Evolutionary conservation across 495 filamentous ascomycete species (phyloP), one percentile per base, ranked within the genome.

Genomic region (Aspergillus bertholletiae): DNA sequence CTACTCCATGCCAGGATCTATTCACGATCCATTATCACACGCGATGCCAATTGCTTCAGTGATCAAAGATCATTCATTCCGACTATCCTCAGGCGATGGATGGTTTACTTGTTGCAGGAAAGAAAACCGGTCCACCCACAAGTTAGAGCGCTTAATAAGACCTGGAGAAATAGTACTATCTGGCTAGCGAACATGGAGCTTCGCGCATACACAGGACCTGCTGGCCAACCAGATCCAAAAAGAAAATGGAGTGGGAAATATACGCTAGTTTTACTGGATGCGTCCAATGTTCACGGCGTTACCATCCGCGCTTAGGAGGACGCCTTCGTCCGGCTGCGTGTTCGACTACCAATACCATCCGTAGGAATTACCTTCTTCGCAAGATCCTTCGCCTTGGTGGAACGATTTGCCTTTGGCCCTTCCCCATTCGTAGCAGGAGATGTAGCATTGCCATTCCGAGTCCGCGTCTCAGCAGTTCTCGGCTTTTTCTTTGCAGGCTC

Each of bases 271-370:
- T n/a, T n/a, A n/a, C n/a, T n/a, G n/a, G n/a, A n/a, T n/a, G n/a
- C n/a, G n/a, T n/a, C n/a, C 37, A 13, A 40, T 40, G 37, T 40
- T 40, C 13, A 8, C 13, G 3, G 5, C 7, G 8, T 17, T n/a
- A 17, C 37, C 37, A 40, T 17, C 37, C 5, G 8, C 8, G 13
- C 37, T 54, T 43, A 59, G 20, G 54, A 67, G 37, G 63, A 41
- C 43, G 49, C 58, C 58, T 76, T 73, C 49, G 71, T 73, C 18
- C 71, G 70, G 58, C 70, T 74, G 40, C 73, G 71, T 40, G 73
- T 76, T n/a, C 71, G 64, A 46, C 67, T 73, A 27, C 73, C 71
- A 54, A 70, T 66, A 11, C 71, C 67, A 63, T 70, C 71, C 15
- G 57, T 63, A 11, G 70, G 57, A 20, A 70, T 59, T 21, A 54